Evolutionary conservation across 2,329 filamentous ascomycete genomes (phyloP).

Genomic region (Teratosphaeria gauchensis): DNA sequence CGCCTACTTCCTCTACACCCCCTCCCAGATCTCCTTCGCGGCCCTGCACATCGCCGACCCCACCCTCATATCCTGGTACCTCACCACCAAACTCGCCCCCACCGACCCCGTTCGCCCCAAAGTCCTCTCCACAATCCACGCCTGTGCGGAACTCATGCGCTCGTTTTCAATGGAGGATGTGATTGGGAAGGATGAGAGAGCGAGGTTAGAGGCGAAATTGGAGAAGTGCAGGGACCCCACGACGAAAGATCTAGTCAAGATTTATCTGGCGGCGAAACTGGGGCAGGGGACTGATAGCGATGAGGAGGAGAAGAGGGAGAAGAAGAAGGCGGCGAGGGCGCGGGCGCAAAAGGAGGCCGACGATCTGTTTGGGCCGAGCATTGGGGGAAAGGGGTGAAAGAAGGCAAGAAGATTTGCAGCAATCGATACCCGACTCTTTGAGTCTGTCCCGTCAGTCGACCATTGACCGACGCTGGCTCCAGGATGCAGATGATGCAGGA

Average conservation of each 20-base stretch:
- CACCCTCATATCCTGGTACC: constrained; percentile 44
- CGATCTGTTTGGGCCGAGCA: constrained; percentile 35
- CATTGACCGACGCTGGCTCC: too few species aligned
- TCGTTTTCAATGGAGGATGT: constrained; percentile 14
- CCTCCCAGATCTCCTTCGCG: constrained; percentile 85
- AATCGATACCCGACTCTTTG: too few species aligned
- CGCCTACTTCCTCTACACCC: constrained; percentile 93
- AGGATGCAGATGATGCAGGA: too few species aligned
- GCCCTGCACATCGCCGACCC: constrained; percentile 67
- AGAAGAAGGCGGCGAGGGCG: constrained; percentile 35
- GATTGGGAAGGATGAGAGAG: constrained; percentile 24
- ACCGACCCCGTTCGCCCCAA: constrained; percentile 19
- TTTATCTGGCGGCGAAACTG: constrained; percentile 52
- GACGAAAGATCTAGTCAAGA: constrained; percentile 59
- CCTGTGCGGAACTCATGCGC: constrained; percentile 32
- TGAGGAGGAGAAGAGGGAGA: constrained; percentile 35
- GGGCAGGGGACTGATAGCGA: constrained; percentile 23
- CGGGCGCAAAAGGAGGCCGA: constrained; percentile 28
- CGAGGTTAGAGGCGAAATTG: constrained; percentile 53
- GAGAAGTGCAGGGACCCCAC: constrained; percentile 65
- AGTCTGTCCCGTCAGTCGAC: too few species aligned
- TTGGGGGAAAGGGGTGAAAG: constrained; percentile 4
- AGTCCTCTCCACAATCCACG: constrained; percentile 28
- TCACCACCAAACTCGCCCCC: constrained; percentile 33
- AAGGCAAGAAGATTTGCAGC: too few species aligned